A percentile compares a stretch with the other conserved stretches of the same genome.
Conservation (phyloP, 345 rosid genomes). For the Aquilaria sinensis region DNA sequence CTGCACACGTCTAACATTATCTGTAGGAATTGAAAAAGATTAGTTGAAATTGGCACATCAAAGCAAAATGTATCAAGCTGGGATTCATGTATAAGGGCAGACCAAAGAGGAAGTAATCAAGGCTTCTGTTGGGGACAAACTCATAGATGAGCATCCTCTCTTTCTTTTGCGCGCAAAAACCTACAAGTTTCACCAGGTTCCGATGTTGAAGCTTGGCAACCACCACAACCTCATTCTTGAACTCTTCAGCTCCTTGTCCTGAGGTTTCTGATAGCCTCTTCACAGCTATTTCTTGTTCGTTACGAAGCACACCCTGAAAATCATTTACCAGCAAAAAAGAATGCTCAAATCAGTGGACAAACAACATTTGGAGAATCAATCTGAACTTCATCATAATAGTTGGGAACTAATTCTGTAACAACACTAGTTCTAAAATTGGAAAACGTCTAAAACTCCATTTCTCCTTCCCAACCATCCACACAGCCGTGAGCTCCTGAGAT, state of each 20-base stretch:
- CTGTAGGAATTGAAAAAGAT: constrained; percentile 1
- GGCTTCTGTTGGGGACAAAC: constrained; percentile 19
- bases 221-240: constrained; percentile 18
- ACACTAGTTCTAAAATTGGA: neutral
- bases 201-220: constrained; percentile 19
- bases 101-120: constrained; percentile 16
- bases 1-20: neutral
- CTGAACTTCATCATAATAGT: neutral
- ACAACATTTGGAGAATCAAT: neutral
- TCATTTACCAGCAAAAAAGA: neutral
- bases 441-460: no score
- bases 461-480: no score
- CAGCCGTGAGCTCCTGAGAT: no score
- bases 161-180: constrained; percentile 14
- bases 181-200: constrained; percentile 11
- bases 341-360: neutral
- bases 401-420: neutral
- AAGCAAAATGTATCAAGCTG: no score
- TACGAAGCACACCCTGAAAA: constrained; percentile 6
- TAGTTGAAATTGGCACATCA: no score
- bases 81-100: neutral
- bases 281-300: constrained; percentile 20
- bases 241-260: constrained; percentile 14
- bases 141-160: constrained; percentile 18
- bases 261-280: constrained; percentile 18